Percentiles rank a stretch among this genome's conserved stretches.
These are phyloP conservation scores for Spiraea crenata DNA, from an alignment of 331 rosid genomes.

Conservation along the genomic window DNA sequence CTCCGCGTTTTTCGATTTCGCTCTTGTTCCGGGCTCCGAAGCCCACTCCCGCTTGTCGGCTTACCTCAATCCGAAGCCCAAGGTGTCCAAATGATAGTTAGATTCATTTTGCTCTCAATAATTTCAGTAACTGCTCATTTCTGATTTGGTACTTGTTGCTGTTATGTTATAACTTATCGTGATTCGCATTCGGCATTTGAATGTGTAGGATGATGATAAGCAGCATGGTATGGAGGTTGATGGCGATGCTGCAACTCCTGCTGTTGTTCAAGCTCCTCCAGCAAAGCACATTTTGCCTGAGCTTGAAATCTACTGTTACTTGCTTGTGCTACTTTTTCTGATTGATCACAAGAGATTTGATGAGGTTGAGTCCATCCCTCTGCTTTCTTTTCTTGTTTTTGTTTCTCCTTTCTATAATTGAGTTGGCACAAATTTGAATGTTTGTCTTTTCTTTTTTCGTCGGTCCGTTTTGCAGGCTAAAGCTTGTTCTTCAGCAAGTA, in stretches of 20 bases:
- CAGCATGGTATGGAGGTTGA: slow-evolving; percentile 5
- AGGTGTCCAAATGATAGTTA: background rate
- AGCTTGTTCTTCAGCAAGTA: slow-evolving; percentile 7
- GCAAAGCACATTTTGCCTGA: slow-evolving; percentile 10
- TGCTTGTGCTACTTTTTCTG: slow-evolving; percentile 16
- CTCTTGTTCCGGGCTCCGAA: slow-evolving; percentile 9
- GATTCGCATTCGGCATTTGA: background rate
- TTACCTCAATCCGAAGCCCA: background rate
- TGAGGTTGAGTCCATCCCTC: background rate
- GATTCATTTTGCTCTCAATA: background rate
- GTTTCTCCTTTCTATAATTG: background rate
- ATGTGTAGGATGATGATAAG: background rate
- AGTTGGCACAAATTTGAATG: background rate
- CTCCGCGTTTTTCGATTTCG: slow-evolving; percentile 1
- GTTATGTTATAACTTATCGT: background rate
- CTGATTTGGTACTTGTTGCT: background rate
- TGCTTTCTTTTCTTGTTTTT: background rate
- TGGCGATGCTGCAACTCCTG: background rate
- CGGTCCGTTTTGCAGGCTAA: slow-evolving; percentile 9
- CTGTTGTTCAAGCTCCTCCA: slow-evolving; percentile 11
- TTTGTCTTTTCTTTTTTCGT: background rate
- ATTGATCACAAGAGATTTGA: slow-evolving; percentile 6
- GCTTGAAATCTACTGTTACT: slow-evolving; percentile 9
- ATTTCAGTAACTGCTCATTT: background rate
- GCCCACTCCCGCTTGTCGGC: slow-evolving; percentile 1